Conservation (phyloP, 1,284 basidiomycete species). For the Inonotus hispidus region DNA sequence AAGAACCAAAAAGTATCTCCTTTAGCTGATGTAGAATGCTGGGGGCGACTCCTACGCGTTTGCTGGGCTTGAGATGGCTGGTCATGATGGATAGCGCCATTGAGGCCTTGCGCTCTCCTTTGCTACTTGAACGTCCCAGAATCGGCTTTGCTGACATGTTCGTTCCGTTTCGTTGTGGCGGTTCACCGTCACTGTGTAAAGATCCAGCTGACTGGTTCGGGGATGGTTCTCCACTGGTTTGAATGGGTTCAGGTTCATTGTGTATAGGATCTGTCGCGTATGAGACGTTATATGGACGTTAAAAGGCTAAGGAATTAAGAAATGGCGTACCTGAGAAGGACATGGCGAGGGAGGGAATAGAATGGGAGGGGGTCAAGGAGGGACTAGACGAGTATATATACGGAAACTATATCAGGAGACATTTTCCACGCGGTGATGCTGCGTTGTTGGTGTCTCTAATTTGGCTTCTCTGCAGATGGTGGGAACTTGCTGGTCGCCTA, state of each 20-base stretch:
- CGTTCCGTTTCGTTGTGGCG: not conserved
- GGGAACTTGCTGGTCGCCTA: too few relatives aligned
- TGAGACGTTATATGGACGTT: too few relatives aligned
- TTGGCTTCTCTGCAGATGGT: too few relatives aligned
- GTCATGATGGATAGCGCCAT: not conserved
- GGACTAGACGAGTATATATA: too few relatives aligned
- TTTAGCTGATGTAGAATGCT: conserved; percentile 37
- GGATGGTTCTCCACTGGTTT: not conserved
- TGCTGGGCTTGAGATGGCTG: not conserved
- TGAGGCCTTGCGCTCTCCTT: not conserved
- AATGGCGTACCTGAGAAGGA: too few relatives aligned
- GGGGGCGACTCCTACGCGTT: conserved; percentile 30
- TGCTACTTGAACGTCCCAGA: not conserved
- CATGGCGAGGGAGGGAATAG: too few relatives aligned
- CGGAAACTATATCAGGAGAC: too few relatives aligned
- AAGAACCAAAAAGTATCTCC: conserved; percentile 47
- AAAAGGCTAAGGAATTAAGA: too few relatives aligned
- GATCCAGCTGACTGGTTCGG: not conserved
- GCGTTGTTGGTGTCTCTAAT: too few relatives aligned
- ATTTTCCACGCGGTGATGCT: too few relatives aligned
- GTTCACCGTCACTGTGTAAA: not conserved
- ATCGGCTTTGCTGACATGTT: not conserved
- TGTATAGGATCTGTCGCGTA: not conserved
- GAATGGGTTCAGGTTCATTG: not conserved
- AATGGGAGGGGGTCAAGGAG: too few relatives aligned